These are phyloP conservation scores for Dipodascus geniculatus DNA, from an alignment of 805 yeast species.

Conservation along the genomic window DNA sequence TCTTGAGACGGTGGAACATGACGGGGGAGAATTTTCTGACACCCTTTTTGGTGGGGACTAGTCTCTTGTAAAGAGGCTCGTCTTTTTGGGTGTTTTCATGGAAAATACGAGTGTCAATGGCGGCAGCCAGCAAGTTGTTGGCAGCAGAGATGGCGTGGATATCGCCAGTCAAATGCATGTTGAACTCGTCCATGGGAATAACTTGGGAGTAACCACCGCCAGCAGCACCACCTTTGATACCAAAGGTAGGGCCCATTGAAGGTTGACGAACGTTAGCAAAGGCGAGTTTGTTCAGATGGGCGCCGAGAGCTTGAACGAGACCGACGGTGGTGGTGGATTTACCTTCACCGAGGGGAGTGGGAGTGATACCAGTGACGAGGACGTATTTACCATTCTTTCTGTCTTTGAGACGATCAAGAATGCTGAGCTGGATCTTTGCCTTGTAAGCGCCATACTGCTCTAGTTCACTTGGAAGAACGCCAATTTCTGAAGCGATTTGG, in stretches of 20 bases:
- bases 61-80: constrained; percentile 65
- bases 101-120: constrained; percentile 93
- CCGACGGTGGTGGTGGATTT: constrained; percentile 95
- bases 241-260: constrained; percentile 97
- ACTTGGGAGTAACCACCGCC: constrained; percentile 98
- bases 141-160: constrained; percentile 95
- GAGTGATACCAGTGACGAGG: constrained; percentile 93
- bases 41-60: constrained; percentile 78
- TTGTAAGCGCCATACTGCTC: constrained; percentile 86
- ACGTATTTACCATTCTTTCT: constrained; percentile 73
- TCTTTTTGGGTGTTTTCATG: constrained; percentile 84
- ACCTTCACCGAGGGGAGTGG: constrained; percentile 97
- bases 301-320: constrained; percentile 88
- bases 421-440: constrained; percentile 72
- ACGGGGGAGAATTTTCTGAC: constrained; percentile 64
- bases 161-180: constrained; percentile 95
- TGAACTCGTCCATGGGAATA: constrained; percentile 97
- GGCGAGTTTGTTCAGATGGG: constrained; percentile 68
- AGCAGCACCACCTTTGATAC: constrained; percentile 99
- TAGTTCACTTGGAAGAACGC: constrained; percentile 65
- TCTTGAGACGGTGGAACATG: constrained; percentile 62
- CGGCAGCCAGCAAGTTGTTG: constrained; percentile 88
- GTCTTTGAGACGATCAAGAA: constrained; percentile 53
- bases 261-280: constrained; percentile 97
- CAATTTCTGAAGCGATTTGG: constrained; percentile 67